Evolutionary conservation across 768 basidiomycete species (phyloP), one percentile per base, ranked within the genome.

Genomic region (Boletus pseudopeckii): DNA sequence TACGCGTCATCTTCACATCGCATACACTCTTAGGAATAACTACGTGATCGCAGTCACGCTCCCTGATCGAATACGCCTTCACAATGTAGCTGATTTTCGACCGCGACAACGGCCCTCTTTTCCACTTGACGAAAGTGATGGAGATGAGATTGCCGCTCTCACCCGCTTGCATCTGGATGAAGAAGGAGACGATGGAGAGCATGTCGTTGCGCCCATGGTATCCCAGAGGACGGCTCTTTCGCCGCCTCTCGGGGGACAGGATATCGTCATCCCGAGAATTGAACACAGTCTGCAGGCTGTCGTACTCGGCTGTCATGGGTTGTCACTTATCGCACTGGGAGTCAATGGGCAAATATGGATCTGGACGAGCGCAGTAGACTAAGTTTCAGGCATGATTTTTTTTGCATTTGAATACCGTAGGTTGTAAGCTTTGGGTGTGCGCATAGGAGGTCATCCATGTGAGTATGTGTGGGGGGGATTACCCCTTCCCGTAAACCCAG

Each of bases 11-110:
- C 59, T 82, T 32, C 72, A 77, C 45, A 52, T 83, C 14, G 77
- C 72, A 50, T 72, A 78, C 36, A 74, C 77, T 3, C 66, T 69
- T 17, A 70, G 58, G 17, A 76, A 80, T 55, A 80, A 84, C 57
- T 84, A 83, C n/a, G 60, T 87, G 40, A 64, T 83, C 30, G 66
- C 80, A 6, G 63, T 79, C 57, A 76, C 83, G 0, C 65, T 72
- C 17, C 72, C 72, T 13, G 71, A 68, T 37, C 62, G 60, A 2
- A 65, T 85, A 53, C 73, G 63, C 33, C 63, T 84, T 15, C 63
- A 79, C 58, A 84, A 81, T 42, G 65, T 80, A 24, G 65, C 72
- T 14, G 71, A 76, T 46, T 74, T 86, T 57, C 61, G 67, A 22
- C 74, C 81, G 3, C 72, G 80, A 38, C 61, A 64, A 42, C 72